Evolutionary conservation across 2,329 filamentous ascomycete species (phyloP).

Genomic region (Myriosclerotinia duriaeana): DNA sequence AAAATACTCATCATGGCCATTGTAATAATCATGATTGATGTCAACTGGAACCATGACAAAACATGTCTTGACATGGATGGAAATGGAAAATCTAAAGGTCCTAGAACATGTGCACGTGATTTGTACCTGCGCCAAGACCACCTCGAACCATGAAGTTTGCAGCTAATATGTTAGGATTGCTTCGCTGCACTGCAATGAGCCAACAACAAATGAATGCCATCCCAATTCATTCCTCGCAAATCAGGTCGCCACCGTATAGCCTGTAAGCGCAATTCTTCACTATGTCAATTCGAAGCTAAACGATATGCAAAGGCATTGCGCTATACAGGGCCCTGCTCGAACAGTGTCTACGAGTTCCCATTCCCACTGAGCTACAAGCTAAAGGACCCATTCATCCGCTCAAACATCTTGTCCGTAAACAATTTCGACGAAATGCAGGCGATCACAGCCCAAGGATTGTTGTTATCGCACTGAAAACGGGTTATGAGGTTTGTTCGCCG

Average conservation of each 20-base stretch:
- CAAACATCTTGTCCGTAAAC: constrained; percentile 57
- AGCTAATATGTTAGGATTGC: not conserved
- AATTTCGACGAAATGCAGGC: constrained; percentile 60
- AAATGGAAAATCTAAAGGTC: not conserved
- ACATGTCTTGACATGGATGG: not conserved
- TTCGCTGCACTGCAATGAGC: constrained; percentile 7
- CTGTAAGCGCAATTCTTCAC: constrained; percentile 41
- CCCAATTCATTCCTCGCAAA: constrained; percentile 46
- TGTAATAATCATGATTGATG: not conserved
- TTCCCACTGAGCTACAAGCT: constrained; percentile 50
- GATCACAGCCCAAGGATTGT: constrained; percentile 61
- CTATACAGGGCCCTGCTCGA: constrained; percentile 70
- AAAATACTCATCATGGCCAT: not conserved
- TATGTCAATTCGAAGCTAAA: not conserved
- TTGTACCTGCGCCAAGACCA: not conserved
- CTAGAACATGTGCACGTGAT: not conserved
- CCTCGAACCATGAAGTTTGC: not conserved
- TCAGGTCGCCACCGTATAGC: constrained; percentile 53
- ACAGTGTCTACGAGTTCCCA: constrained; percentile 53
- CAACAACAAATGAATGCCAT: constrained; percentile 45
- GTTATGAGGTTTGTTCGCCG: constrained; percentile 57
- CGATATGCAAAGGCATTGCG: constrained; percentile 55
- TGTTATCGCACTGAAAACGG: constrained; percentile 60
- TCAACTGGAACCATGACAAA: not conserved
- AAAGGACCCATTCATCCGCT: constrained; percentile 47